Percentiles rank a stretch among this genome's conserved stretches.
Conservation (phyloP, 2,329 filamentous ascomycete genomes). For the Acephala macrosclerotiorum region DNA sequence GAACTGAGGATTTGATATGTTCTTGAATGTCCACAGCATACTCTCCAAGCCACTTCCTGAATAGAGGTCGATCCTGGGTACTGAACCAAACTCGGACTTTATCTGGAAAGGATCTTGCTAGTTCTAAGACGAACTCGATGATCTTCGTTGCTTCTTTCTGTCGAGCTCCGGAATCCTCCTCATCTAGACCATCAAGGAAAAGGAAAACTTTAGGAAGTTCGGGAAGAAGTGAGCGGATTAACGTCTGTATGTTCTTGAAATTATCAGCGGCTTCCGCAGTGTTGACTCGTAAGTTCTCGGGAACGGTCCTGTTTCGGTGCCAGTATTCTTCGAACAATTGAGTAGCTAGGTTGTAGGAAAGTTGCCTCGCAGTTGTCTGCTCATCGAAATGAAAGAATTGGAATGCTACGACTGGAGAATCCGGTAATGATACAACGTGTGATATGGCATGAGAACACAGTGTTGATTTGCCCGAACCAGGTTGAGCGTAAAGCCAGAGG, state of each 20-base stretch:
- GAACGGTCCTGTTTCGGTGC: not conserved
- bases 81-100: slow-evolving; percentile 1
- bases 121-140: not conserved
- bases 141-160: not conserved
- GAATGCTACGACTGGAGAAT: not conserved
- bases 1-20: not conserved
- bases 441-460: not conserved
- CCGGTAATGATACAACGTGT: not conserved
- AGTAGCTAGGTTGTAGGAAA: not conserved
- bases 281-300: not conserved
- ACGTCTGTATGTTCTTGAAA: not conserved
- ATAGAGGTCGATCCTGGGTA: not conserved
- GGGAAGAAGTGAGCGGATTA: not conserved
- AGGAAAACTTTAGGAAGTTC: not conserved
- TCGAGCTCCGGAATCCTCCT: not conserved
- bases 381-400: not conserved
- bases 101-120: not conserved
- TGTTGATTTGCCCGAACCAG: not conserved
- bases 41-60: not conserved
- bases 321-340: slow-evolving; percentile 1
- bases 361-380: slow-evolving; percentile 1
- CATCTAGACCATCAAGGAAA: not conserved
- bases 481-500: not conserved
- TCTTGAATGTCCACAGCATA: slow-evolving; percentile 1
- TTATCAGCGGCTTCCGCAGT: not conserved